phyloP scores from a whole-genome alignment of 768 basidiomycete species.

The Suillus placidus region DNA sequence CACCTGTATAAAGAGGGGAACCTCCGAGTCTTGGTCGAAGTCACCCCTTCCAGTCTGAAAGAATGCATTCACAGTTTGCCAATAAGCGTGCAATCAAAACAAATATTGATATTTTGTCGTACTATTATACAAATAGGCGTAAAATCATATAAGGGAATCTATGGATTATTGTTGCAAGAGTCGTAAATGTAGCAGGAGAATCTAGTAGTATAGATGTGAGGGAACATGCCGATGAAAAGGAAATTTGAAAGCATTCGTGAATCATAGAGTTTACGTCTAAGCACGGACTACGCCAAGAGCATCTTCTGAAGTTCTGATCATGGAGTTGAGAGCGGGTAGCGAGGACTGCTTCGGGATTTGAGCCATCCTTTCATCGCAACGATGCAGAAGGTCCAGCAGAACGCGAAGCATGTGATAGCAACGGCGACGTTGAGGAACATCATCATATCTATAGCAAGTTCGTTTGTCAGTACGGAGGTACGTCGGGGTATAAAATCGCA shows the following conservation, averaged over 20 bases:
- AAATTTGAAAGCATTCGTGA: background rate
- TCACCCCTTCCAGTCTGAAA: background rate
- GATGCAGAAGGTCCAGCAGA: slow-evolving; percentile 79
- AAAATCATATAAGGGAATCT: background rate
- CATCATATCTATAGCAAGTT: slow-evolving; percentile 66
- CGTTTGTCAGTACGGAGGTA: background rate
- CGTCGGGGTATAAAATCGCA: slow-evolving; percentile 20
- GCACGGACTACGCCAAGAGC: background rate
- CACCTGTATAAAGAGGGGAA: background rate
- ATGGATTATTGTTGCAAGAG: background rate
- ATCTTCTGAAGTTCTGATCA: slow-evolving; percentile 2
- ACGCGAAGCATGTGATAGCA: slow-evolving; percentile 83
- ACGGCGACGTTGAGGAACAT: slow-evolving; percentile 88
- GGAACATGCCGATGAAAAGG: background rate
- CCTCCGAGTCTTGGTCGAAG: background rate
- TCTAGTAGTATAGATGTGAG: background rate
- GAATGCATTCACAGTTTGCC: background rate
- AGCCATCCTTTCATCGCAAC: slow-evolving; percentile 86
- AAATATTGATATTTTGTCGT: background rate
- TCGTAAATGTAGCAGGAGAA: background rate
- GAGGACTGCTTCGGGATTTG: slow-evolving; percentile 43
- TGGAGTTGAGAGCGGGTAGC: slow-evolving; percentile 20
- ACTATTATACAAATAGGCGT: background rate
- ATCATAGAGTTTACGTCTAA: background rate
- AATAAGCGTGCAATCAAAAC: background rate